Percentiles rank a stretch among this genome's conserved stretches.
These are phyloP conservation scores for Moesziomyces aphidis DNA, from an alignment of 1,284 basidiomycete genomes.

Conservation along the genomic window DNA sequence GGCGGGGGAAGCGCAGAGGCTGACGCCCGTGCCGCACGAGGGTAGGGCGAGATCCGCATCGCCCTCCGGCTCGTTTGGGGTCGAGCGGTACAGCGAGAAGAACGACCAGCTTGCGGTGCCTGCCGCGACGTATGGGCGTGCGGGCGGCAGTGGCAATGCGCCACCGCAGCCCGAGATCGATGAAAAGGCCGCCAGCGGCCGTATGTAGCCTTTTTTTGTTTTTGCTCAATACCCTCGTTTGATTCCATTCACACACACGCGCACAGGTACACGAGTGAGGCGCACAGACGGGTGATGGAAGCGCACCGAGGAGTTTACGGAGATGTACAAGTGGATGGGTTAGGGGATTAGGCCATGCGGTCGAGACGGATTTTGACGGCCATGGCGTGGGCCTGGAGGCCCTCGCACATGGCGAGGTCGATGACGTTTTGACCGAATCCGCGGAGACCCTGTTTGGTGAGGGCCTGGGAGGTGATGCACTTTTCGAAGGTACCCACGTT, in stretches of 20 bases:
- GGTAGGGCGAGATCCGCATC: not conserved
- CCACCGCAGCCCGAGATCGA: not conserved
- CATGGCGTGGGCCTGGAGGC: conserved; percentile 88
- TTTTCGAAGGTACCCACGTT: conserved; percentile 98
- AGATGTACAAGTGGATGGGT: not conserved
- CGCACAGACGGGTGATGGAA: too few species aligned
- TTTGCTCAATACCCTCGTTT: not conserved
- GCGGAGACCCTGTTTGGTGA: conserved; percentile 82
- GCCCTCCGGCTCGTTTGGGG: not conserved
- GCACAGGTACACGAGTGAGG: too few species aligned
- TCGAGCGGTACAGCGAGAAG: conserved; percentile 24
- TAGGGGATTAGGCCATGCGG: conserved; percentile 1
- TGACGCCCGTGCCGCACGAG: conserved; percentile 11
- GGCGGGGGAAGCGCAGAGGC: not conserved
- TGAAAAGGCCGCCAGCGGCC: not conserved
- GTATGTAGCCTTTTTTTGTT: not conserved
- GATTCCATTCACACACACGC: not conserved
- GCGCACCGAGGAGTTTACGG: too few species aligned
- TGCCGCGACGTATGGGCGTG: not conserved
- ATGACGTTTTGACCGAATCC: conserved; percentile 88
- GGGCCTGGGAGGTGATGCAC: conserved; percentile 95
- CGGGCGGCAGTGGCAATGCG: not conserved
- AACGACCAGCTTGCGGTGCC: conserved; percentile 12
- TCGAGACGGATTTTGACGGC: conserved; percentile 68
- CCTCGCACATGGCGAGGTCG: conserved; percentile 92